Base-by-base conservation (phyloP, 2,329 filamentous ascomycete species). In the Emmonsia crescens region DNA sequence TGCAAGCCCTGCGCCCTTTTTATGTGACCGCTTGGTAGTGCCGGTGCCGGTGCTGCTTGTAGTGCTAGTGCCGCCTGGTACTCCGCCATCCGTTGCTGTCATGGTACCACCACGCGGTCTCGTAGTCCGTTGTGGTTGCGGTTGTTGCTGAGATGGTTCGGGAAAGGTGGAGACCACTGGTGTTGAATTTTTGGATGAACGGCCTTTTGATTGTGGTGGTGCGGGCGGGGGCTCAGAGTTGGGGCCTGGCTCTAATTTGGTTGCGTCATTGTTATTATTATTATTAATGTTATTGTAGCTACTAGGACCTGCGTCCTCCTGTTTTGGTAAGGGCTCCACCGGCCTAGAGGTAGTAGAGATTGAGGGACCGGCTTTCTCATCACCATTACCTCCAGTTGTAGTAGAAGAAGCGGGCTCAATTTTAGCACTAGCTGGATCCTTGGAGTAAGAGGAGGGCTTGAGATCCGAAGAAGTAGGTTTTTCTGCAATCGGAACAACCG, bases 381-480 rank as follows among this genome's bases (percentile, higher is more conserved):
- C 68, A 10, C 68, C 67, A 27, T 65, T 63, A 27, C 71, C 70
- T n/a, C 67, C 64, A 46, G 67, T 64, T 27, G 52, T 52, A n/a
- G 64, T 66, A 31, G 67, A 66, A 61, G 70, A 70, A 24, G 71
- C 6, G 19, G 71, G 72, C 36, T 73, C 71, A 10, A 64, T 59
- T 56, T 74, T 77, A 14, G 67, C 54, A 48, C 66, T 86, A n/a
- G 73, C 71, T 44, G 68, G 73, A 46, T 81, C 78, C 65, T 83
- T 86, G 70, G 80, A 82, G 57, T 21, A 46, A 44, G 74, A 73
- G 9, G 75, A 68, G 44, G n/a, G 49, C 67, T 85, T 87, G 33
- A 75, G 65, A 56, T 89, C 84, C 12, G 49, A 52, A 52, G 72
- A 65, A 42, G 69, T 59, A 48, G 64, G 42, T 73, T 75, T 75